These are phyloP conservation scores for Megacollybia platyphylla DNA, from an alignment of 1,284 basidiomycete species.

Conservation along the genomic window DNA sequence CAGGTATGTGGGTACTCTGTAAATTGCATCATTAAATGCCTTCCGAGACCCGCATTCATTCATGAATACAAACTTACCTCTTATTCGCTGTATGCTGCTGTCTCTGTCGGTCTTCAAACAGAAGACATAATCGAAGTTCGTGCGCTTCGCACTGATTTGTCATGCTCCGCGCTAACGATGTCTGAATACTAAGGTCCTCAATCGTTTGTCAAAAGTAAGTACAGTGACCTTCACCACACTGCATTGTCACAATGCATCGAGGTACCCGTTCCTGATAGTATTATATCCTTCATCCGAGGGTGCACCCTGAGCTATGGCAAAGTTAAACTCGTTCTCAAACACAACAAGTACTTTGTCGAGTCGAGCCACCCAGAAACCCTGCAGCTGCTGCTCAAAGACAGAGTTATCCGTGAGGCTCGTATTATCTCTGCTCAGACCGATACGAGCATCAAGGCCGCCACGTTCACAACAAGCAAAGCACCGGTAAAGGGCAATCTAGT, in stretches of 20 bases:
- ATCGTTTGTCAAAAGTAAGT: conserved; percentile 74
- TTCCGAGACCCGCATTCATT: conserved; percentile 83
- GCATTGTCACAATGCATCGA: conserved; percentile 15
- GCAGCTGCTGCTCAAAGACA: conserved; percentile 77
- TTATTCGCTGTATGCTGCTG: conserved; percentile 96
- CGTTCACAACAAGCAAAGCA: conserved; percentile 75
- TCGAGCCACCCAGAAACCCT: conserved; percentile 88
- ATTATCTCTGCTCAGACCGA: conserved; percentile 51
- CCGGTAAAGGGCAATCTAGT: conserved; percentile 70
- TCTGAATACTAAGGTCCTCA: conserved; percentile 47
- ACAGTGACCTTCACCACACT: not conserved
- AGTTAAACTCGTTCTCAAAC: conserved; percentile 92
- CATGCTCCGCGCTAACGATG: conserved; percentile 6
- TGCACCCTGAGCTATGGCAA: conserved; percentile 93
- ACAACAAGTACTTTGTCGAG: conserved; percentile 94
- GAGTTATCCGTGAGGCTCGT: conserved; percentile 71
- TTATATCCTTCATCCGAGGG: conserved; percentile 77
- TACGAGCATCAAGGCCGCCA: conserved; percentile 63
- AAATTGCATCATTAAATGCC: conserved; percentile 9
- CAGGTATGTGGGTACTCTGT: conserved; percentile 50
- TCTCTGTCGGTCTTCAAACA: conserved; percentile 95
- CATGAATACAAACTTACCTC: conserved; percentile 99
- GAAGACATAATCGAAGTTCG: conserved; percentile 96
- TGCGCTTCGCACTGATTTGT: conserved; percentile 16
- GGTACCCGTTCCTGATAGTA: conserved; percentile 82